phyloP scores from a whole-genome alignment of 2,329 filamentous ascomycete genomes.

The Aspergillus udagawae region DNA sequence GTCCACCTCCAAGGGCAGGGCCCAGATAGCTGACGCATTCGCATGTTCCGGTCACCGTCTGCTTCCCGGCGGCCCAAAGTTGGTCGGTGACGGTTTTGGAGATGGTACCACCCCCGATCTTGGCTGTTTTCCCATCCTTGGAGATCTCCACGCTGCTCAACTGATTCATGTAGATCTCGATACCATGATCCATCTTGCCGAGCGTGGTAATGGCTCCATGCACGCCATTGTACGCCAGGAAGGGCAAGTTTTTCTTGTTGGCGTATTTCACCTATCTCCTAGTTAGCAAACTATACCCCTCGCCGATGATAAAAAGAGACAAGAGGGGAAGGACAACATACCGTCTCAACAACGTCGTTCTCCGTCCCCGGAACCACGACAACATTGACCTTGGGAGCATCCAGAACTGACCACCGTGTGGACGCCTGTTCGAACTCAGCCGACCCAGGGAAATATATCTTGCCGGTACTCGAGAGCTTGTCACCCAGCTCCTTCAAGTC shows the following conservation, averaged over 20 bases:
- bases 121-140: conserved; percentile 44
- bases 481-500: conserved; percentile 15
- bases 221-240: conserved; percentile 51
- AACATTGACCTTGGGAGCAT: conserved; percentile 42
- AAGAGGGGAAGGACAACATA: conserved; percentile 22
- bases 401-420: conserved; percentile 45
- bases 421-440: conserved; percentile 38
- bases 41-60: conserved; percentile 51
- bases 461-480: conserved; percentile 35
- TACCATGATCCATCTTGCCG: conserved; percentile 47
- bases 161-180: conserved; percentile 48
- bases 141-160: conserved; percentile 40
- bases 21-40: conserved; percentile 49
- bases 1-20: conserved; percentile 55
- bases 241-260: conserved; percentile 45
- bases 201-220: conserved; percentile 52
- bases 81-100: conserved; percentile 46
- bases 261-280: conserved; percentile 45
- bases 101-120: conserved; percentile 46
- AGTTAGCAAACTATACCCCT: not conserved
- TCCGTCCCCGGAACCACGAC: conserved; percentile 48
- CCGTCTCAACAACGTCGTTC: conserved; percentile 48
- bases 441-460: conserved; percentile 43
- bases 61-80: conserved; percentile 50
- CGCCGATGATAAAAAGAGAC: not conserved